Evolutionary conservation across 352 stramenopile genomes (phyloP).

Genomic region (Globisporangium perplexum): DNA sequence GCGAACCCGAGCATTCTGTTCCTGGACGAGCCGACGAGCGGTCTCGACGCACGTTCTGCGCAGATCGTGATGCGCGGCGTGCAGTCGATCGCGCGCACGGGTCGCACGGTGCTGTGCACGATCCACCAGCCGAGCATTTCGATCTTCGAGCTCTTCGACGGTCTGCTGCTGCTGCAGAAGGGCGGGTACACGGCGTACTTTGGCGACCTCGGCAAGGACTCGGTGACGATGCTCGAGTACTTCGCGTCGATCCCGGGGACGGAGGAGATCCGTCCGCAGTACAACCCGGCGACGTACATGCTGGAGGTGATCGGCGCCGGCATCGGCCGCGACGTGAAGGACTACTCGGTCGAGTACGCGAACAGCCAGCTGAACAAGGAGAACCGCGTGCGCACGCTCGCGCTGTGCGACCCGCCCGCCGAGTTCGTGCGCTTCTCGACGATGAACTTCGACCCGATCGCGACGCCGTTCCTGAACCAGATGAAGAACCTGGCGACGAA

Average conservation of each 20-base stretch:
- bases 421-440: conserved; percentile 27
- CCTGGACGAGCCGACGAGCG: conserved; percentile 90
- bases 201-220: conserved; percentile 80
- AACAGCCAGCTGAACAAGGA: conserved; percentile 29
- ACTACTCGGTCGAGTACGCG: conserved; percentile 45
- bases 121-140: conserved; percentile 62
- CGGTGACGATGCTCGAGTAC: conserved; percentile 82
- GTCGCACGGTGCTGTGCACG: conserved; percentile 80
- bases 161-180: conserved; percentile 69
- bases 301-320: conserved; percentile 70
- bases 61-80: conserved; percentile 86
- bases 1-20: conserved; percentile 92
- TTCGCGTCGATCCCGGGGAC: conserved; percentile 75
- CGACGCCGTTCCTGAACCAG: conserved; percentile 36
- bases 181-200: conserved; percentile 56
- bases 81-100: conserved; percentile 76
- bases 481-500: conserved; percentile 21
- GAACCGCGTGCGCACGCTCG: conserved; percentile 26
- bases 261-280: conserved; percentile 55
- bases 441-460: conserved; percentile 38
- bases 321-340: conserved; percentile 30
- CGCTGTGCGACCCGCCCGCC: conserved; percentile 4
- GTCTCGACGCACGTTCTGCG: conserved; percentile 79
- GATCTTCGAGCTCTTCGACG: conserved; percentile 92
- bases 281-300: conserved; percentile 87